These are phyloP conservation scores for Cyanodermella asteris DNA, from an alignment of 2,329 filamentous ascomycete species.

Conservation along the genomic window DNA sequence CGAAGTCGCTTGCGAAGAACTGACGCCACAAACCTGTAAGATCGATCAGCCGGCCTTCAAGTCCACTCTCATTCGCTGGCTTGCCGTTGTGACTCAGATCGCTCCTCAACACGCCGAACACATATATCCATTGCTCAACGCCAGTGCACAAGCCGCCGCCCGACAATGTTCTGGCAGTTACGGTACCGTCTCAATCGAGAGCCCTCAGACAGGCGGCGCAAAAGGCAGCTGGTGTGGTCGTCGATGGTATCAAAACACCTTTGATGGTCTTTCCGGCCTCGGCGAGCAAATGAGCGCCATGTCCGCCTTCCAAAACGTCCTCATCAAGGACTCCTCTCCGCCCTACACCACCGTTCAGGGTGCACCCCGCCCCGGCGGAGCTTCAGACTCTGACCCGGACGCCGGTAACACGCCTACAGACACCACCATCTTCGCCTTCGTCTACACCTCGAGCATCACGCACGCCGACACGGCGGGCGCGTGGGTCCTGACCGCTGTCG, in stretches of 20 bases:
- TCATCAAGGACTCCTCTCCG: neutral
- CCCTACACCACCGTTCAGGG: slow-evolving; percentile 29
- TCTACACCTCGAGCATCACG: slow-evolving; percentile 23
- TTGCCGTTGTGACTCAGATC: slow-evolving; percentile 33
- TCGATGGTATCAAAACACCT: slow-evolving; percentile 23
- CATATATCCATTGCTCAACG: slow-evolving; percentile 30
- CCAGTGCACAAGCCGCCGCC: slow-evolving; percentile 32
- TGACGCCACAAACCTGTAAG: slow-evolving; percentile 34
- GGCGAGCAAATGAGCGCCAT: neutral
- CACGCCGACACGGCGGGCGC: slow-evolving; percentile 47
- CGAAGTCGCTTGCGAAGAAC: slow-evolving; percentile 45
- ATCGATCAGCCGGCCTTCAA: slow-evolving; percentile 50
- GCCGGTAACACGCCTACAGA: slow-evolving; percentile 20
- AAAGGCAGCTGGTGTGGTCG: slow-evolving; percentile 37
- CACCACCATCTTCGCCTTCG: too few relatives aligned
- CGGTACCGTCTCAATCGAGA: too few relatives aligned
- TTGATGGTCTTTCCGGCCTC: neutral
- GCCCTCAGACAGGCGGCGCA: slow-evolving; percentile 16
- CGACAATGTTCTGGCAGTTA: slow-evolving; percentile 27
- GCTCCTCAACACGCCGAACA: slow-evolving; percentile 31
- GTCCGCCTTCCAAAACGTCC: neutral
- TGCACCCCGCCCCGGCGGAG: slow-evolving; percentile 20
- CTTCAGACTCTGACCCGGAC: slow-evolving; percentile 8
- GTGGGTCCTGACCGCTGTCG: slow-evolving; percentile 37
- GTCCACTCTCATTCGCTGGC: slow-evolving; percentile 40